phyloP scores from a whole-genome alignment of 805 yeast genomes.

The Pichia deserticola region DNA sequence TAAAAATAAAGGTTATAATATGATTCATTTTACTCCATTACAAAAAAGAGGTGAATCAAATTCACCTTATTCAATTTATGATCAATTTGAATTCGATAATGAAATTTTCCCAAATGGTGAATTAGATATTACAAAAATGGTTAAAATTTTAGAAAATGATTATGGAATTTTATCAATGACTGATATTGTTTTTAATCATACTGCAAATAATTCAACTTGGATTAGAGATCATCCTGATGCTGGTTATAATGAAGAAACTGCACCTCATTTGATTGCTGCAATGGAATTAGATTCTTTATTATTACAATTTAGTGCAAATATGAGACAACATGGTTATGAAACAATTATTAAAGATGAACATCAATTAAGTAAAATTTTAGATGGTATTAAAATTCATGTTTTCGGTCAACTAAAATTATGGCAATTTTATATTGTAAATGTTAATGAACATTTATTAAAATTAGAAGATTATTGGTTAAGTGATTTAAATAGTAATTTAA shows the following conservation, averaged over 20 bases:
- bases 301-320: slow-evolving; percentile 52
- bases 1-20: slow-evolving; percentile 75
- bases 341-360: slow-evolving; percentile 39
- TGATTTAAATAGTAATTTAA: background rate
- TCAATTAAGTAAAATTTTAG: slow-evolving; percentile 57
- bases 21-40: slow-evolving; percentile 94
- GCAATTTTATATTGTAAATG: slow-evolving; percentile 80
- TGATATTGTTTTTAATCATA: slow-evolving; percentile 91
- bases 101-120: slow-evolving; percentile 46
- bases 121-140: slow-evolving; percentile 46
- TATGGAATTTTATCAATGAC: slow-evolving; percentile 70
- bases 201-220: slow-evolving; percentile 89
- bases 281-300: slow-evolving; percentile 73
- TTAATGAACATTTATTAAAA: slow-evolving; percentile 32
- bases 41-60: slow-evolving; percentile 84
- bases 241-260: slow-evolving; percentile 79
- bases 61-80: slow-evolving; percentile 89
- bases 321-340: slow-evolving; percentile 57
- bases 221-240: slow-evolving; percentile 78
- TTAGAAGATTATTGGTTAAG: slow-evolving; percentile 32
- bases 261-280: slow-evolving; percentile 83
- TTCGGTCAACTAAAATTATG: slow-evolving; percentile 63
- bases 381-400: slow-evolving; percentile 63
- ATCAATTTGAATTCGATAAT: slow-evolving; percentile 76
- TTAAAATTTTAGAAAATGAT: slow-evolving; percentile 41